Evolutionary conservation across 2,329 filamentous ascomycete genomes (phyloP).

Genomic region (Sordariomycetes sp.): DNA sequence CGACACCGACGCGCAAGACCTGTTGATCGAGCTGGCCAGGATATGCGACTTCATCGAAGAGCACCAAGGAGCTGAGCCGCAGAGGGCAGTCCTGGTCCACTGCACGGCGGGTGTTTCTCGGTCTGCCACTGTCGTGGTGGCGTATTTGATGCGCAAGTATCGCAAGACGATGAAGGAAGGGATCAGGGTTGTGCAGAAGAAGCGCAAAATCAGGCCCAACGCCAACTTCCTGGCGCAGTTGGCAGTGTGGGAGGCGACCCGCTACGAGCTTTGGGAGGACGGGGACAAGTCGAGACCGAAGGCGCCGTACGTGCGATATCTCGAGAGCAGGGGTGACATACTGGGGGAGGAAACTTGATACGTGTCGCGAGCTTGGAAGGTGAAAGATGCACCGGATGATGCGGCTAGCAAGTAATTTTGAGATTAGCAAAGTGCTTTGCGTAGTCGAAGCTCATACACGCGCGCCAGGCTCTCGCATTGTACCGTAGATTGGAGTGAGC

Average conservation of each 20-base stretch:
- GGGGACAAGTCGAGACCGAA: constrained; percentile 14
- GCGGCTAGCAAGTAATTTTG: too few species aligned
- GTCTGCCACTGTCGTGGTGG: constrained; percentile 18
- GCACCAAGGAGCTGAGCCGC: background rate
- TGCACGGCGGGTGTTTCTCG: constrained; percentile 23
- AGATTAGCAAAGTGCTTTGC: too few species aligned
- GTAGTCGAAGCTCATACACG: too few species aligned
- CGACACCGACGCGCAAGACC: constrained; percentile 13
- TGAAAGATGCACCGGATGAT: too few species aligned
- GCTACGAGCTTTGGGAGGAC: constrained; percentile 19
- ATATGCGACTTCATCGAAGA: constrained; percentile 17
- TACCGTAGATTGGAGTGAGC: too few species aligned
- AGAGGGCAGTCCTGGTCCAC: constrained; percentile 16
- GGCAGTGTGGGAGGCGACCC: constrained; percentile 17
- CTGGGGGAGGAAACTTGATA: too few species aligned
- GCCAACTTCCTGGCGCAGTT: constrained; percentile 20
- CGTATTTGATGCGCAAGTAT: constrained; percentile 21
- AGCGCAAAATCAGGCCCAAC: constrained; percentile 15
- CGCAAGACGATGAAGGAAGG: constrained; percentile 7
- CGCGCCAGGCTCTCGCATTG: too few species aligned
- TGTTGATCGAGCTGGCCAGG: constrained; percentile 10
- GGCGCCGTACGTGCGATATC: constrained; percentile 8
- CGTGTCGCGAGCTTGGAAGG: too few species aligned
- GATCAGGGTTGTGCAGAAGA: constrained; percentile 11
- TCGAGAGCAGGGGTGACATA: too few species aligned